Base-by-base conservation (phyloP, 257 asterid species). In the Anisodus tanguticus region DNA sequence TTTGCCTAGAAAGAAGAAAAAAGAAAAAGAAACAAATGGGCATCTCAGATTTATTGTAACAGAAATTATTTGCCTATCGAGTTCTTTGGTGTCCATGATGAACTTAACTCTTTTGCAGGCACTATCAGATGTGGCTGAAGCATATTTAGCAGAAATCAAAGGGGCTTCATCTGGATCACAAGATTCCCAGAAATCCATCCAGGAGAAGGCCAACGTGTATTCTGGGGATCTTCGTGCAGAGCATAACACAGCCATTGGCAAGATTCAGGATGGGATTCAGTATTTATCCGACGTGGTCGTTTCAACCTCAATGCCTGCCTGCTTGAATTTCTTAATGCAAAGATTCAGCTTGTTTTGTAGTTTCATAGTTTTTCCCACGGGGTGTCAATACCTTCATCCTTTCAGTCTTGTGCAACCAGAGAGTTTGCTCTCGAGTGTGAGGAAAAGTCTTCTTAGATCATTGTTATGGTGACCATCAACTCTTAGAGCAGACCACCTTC, bases 61-160 rank as follows among this genome's bases (percentile, higher is more conserved):
- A 4, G 71, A 64, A 19, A 22, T 9, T 1, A n/a, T 43, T 43
- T 3, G 58, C 68, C 35, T 60, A 60, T 60, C 26, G 5, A 45
- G 9, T 5, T 71, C n/a, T 9, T 9, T n/a, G 79, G 35, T 45
- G 16, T 71, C 57, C 79, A 17, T 71, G 79, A 67, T 62, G 47
- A 47, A 26, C 58, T 74, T 72, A 58, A 53, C 67, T 74, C 9
- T 53, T 84, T 55, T 70, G 79, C 94, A 93, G 99, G 97, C 89
- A 90, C 26, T 96, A 88, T 90, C 97, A 51, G 99, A 96, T 26
- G 97, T 96, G 81, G 90, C 94, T 22, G 98, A 96, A 86, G 94
- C 96, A 62, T 93, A 90, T 85, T 76, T 88, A 39, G 95, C 92
- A 45, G 98, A 95, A n/a, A 88, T 90, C 6, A 93, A 92, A 89